Base-by-base conservation (phyloP, 129 eudicot genomes). In the Centella asiatica region DNA sequence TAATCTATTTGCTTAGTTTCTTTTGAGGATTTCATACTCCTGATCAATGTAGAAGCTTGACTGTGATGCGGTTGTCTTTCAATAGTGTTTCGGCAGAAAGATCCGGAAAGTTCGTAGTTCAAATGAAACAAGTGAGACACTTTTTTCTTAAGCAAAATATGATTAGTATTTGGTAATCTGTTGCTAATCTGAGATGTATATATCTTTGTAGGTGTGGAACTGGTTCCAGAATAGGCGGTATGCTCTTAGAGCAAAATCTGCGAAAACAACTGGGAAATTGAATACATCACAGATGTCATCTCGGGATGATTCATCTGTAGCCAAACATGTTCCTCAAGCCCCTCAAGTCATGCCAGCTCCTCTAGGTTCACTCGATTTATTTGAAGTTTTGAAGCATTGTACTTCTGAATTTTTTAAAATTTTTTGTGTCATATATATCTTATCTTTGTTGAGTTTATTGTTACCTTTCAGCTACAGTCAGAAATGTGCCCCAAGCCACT, bases 201-300 rank as follows among this genome's bases (percentile, higher is more conserved):
- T 46, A 29, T n/a, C 60, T 27, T 2, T 39, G 53, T 55, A 87
- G 95, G 90, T 87, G 58, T 87, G 95, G 96, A 93, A 87, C 66
- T 93, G 99, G 99, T 87, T 87, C 68, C 99, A 93, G 69, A 93
- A 93, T 62, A 87, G 96, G 70, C 80, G 99, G 40, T 93, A 87
- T 80, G 96, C 99, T 19, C 76, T 93, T 37, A 82, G 95, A 71
- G 85, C 95, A 31, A 93, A 77, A 79, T 70, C 81, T 18, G 83
- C 81, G 13, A 90, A 74, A 77, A 31, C 77, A 44, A 88, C 95
- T 5, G 84, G 71, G 54, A 83, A 72, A 64, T 48, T 63, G 52
- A 72, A 31, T 64, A 48, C 53, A 15, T 39, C 90, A 44, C 78
- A 74, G 20, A 40, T 72, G 78, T 72, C n/a, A n/a, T n/a, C 79